These are phyloP conservation scores for Bauhinia variegata DNA, from an alignment of 306 rosid genomes.

Conservation along the genomic window DNA sequence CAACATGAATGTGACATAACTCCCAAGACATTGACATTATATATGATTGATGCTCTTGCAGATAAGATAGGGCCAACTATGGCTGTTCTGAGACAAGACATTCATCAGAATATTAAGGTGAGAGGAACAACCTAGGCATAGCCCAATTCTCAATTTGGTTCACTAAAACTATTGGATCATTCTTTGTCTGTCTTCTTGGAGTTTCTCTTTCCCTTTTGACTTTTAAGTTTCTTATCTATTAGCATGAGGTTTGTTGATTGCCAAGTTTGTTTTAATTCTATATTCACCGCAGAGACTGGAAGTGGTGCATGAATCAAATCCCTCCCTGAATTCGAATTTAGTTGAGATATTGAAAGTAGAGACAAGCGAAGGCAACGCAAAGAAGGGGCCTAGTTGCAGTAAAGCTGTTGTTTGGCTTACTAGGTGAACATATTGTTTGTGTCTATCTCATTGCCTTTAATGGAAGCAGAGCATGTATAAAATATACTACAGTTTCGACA, in stretches of 20 bases:
- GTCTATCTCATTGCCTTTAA: background rate
- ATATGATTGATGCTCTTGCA: slow-evolving; percentile 41
- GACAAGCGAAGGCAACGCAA: slow-evolving; percentile 55
- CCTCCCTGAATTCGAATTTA: slow-evolving; percentile 63
- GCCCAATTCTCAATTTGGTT: background rate
- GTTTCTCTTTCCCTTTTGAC: background rate
- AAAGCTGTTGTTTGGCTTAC: slow-evolving; percentile 86
- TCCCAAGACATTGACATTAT: slow-evolving; percentile 31
- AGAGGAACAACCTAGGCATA: background rate
- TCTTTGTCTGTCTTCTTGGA: background rate
- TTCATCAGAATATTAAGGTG: slow-evolving; percentile 85
- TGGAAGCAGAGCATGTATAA: background rate
- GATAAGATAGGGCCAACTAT: slow-evolving; percentile 96
- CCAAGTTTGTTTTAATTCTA: slow-evolving; percentile 2
- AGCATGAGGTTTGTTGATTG: background rate
- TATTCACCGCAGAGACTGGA: slow-evolving; percentile 69
- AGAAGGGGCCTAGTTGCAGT: slow-evolving; percentile 61
- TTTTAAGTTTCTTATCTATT: slow-evolving; percentile 13
- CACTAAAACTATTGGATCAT: background rate
- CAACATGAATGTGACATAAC: slow-evolving; percentile 28
- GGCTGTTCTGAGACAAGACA: slow-evolving; percentile 86
- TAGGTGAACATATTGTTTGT: slow-evolving; percentile 48
- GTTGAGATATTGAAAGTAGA: slow-evolving; percentile 80
- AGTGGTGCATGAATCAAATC: slow-evolving; percentile 57
- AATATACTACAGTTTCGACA: background rate